A percentile compares a stretch with the other conserved stretches of the same genome.
phyloP scores from a whole-genome alignment of 31 red algal species.

The Asparagopsis taxiformis region DNA sequence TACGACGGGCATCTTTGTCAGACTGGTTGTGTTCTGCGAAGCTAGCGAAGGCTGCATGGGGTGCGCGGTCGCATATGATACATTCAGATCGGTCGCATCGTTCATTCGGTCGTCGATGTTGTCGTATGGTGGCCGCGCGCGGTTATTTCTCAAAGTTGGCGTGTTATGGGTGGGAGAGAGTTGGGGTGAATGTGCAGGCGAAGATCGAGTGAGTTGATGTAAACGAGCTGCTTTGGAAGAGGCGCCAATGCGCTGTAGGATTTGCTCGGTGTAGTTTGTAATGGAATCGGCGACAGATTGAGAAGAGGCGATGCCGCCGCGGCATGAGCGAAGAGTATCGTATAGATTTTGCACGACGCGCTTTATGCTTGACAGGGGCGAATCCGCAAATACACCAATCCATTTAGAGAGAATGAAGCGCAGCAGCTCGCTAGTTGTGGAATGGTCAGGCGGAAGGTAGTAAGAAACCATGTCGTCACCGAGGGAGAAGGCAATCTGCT shows the following conservation, averaged over 20 bases:
- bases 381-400: constrained; percentile 33
- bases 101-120: too few relatives aligned
- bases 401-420: constrained; percentile 39
- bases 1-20: constrained; percentile 24
- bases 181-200: too few relatives aligned
- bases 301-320: constrained; percentile 1
- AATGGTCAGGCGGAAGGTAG: constrained; percentile 2
- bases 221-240: too few relatives aligned
- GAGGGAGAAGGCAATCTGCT: constrained; percentile 8
- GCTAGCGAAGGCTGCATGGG: not conserved
- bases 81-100: too few relatives aligned
- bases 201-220: too few relatives aligned
- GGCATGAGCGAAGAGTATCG: not conserved
- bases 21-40: not conserved
- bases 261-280: too few relatives aligned
- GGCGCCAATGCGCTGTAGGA: too few relatives aligned
- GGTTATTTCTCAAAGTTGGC: too few relatives aligned
- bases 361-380: constrained; percentile 6
- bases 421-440: constrained; percentile 19
- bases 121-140: too few relatives aligned
- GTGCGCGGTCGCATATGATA: too few relatives aligned
- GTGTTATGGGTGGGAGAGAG: too few relatives aligned
- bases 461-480: constrained; percentile 29
- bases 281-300: constrained; percentile 6
- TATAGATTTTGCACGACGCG: constrained; percentile 5